phyloP scores from a whole-genome alignment of 768 basidiomycete species.

The Chalciporus sphaerocephalus region DNA sequence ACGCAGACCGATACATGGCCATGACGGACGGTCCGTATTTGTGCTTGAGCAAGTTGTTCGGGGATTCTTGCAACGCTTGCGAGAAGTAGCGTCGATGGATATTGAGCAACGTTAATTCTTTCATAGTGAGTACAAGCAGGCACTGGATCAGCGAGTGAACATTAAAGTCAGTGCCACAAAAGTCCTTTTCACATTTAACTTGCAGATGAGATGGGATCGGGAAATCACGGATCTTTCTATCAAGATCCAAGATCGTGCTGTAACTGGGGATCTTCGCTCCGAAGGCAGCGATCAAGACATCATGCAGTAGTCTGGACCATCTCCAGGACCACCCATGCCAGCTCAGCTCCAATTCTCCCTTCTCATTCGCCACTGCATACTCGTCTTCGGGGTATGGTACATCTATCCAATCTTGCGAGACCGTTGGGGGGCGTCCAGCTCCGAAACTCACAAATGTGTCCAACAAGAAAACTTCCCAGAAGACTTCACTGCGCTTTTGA shows the following conservation, averaged over 20 bases:
- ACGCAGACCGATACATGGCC: constrained; percentile 68
- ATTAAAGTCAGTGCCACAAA: neutral
- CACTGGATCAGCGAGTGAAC: constrained; percentile 35
- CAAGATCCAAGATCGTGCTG: constrained; percentile 49
- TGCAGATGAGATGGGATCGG: constrained; percentile 46
- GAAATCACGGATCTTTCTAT: constrained; percentile 59
- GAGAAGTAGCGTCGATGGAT: constrained; percentile 68
- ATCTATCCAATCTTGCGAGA: constrained; percentile 52
- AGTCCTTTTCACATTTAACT: constrained; percentile 25
- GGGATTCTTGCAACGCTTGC: constrained; percentile 58
- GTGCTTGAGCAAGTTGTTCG: constrained; percentile 54
- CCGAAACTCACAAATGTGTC: constrained; percentile 63
- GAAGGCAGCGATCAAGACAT: constrained; percentile 47
- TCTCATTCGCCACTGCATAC: constrained; percentile 31
- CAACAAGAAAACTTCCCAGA: constrained; percentile 64
- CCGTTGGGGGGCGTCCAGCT: constrained; percentile 55
- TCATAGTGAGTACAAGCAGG: constrained; percentile 40
- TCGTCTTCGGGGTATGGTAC: constrained; percentile 49
- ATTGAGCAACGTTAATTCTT: constrained; percentile 55
- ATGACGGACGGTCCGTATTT: constrained; percentile 65
- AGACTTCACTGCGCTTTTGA: constrained; percentile 50
- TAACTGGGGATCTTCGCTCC: constrained; percentile 52
- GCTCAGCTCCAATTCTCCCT: constrained; percentile 36
- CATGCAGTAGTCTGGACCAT: constrained; percentile 50
- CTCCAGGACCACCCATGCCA: constrained; percentile 55